Evolutionary conservation across 441 rosid species (phyloP), one percentile per base, ranked within the genome.

Genomic region (Macaranga tanarius): DNA sequence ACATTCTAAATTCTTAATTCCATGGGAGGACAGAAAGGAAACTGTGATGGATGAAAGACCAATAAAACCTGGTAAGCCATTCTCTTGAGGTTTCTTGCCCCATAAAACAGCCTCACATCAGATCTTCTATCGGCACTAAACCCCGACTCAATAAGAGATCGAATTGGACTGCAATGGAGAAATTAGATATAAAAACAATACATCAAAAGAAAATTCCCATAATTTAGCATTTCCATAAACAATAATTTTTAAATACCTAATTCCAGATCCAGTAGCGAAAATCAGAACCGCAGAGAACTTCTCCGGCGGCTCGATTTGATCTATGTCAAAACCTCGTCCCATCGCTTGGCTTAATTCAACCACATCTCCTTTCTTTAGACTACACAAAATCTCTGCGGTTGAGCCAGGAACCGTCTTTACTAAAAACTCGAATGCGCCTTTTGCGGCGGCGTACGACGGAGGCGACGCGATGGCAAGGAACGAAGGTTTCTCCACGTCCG

Each of bases 191-290:
- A 65, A 44, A 7, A n/a, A 42, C n/a, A 28, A 42, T 19, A 28
- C 60, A 54, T 45, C 42, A 62, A 66, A 66, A 73, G 34, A 26
- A 57, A 40, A 61, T 23, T 4, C n/a, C 34, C 13, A 34, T 34
- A 34, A 34, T 34, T 34, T 34, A 34, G 38, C 38, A 4, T 34
- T 34, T 34, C 38, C 38, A 34, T 34, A 34, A 34, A 34, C 7
- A 34, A 34, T 34, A 34, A 34, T 34, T 34, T 7, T 34, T 34
- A 34, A 42, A 6, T 70, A 95, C 98, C 97, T 95, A 74, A 95
- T 93, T 76, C 96, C 98, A 51, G 99, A 90, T 80, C 98, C 99
- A 1, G 99, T 95, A 7, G 98, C 97, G 76, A 95, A 95, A 62
- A 93, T 90, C 78, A 95, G 80, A 67, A 95, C 89, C 50, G 97